These are phyloP conservation scores for Lactifluus echinatus DNA, from an alignment of 768 basidiomycete species.

Conservation along the genomic window DNA sequence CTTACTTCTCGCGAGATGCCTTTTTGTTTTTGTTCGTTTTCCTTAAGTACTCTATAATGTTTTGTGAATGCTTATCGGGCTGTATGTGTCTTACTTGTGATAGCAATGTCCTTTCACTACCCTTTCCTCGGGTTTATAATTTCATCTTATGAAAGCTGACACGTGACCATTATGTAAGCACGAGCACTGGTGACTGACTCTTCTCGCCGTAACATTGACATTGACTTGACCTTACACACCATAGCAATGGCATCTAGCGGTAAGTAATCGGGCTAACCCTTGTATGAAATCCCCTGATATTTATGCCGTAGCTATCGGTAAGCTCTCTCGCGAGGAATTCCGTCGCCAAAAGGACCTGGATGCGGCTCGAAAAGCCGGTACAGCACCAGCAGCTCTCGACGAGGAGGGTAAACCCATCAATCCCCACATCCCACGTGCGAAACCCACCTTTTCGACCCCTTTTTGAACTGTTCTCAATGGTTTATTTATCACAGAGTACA, in stretches of 20 bases:
- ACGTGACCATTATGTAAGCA: not conserved
- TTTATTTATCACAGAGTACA: conserved; percentile 67
- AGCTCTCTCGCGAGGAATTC: conserved; percentile 91
- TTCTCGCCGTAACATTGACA: no score
- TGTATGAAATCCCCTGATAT: not conserved
- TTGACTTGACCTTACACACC: no score
- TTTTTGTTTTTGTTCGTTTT: not conserved
- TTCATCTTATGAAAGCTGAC: not conserved
- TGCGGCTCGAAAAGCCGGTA: conserved; percentile 97
- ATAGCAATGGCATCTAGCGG: conserved; percentile 21
- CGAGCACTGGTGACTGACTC: not conserved
- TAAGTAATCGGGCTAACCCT: not conserved
- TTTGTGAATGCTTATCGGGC: not conserved
- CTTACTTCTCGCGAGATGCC: not conserved
- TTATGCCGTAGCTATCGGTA: conserved; percentile 43
- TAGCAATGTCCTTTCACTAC: not conserved
- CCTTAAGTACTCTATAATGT: conserved; percentile 15
- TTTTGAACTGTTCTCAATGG: not conserved
- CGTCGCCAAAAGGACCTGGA: conserved; percentile 94
- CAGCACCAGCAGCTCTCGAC: conserved; percentile 91
- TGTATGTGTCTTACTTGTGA: conserved; percentile 14
- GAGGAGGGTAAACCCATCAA: conserved; percentile 95
- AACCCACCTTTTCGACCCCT: not conserved
- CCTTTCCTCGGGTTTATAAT: not conserved
- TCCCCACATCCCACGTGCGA: conserved; percentile 95